Conservation (phyloP, 2,329 filamentous ascomycete species). For the Ophiosphaerella narmari region DNA sequence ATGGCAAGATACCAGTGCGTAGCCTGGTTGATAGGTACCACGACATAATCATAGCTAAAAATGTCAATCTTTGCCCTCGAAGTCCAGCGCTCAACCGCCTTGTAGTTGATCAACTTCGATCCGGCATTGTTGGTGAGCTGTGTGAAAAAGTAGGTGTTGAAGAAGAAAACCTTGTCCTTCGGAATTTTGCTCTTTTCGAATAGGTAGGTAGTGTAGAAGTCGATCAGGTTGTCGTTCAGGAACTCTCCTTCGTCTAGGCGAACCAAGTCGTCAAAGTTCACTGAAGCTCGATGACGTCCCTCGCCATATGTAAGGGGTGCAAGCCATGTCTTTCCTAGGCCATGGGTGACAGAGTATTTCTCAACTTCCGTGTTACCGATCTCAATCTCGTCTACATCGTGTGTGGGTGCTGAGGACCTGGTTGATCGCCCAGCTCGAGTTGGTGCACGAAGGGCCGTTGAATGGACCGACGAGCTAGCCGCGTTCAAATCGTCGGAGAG, state of each 20-base stretch:
- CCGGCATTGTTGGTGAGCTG: slow-evolving; percentile 66
- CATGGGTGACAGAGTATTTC: slow-evolving; percentile 25
- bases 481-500: background rate
- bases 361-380: slow-evolving; percentile 2
- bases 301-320: slow-evolving; percentile 66
- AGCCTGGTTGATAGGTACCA: slow-evolving; percentile 88
- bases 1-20: slow-evolving; percentile 93
- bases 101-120: slow-evolving; percentile 72
- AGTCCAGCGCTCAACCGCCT: slow-evolving; percentile 86
- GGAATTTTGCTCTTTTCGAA: slow-evolving; percentile 48
- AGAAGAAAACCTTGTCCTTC: slow-evolving; percentile 75
- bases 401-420: slow-evolving; percentile 6
- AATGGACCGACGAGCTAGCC: background rate
- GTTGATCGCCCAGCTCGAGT: slow-evolving; percentile 15
- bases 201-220: slow-evolving; percentile 73
- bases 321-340: slow-evolving; percentile 36
- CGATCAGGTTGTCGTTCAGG: slow-evolving; percentile 90
- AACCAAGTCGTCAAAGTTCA: slow-evolving; percentile 73
- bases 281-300: slow-evolving; percentile 65
- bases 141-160: slow-evolving; percentile 91
- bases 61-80: slow-evolving; percentile 71
- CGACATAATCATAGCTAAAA: slow-evolving; percentile 82
- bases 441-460: background rate
- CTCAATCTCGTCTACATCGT: background rate
- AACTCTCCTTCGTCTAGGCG: slow-evolving; percentile 83